These are phyloP conservation scores for Leccinum imitatum DNA, from an alignment of 768 basidiomycete species.

Conservation along the genomic window DNA sequence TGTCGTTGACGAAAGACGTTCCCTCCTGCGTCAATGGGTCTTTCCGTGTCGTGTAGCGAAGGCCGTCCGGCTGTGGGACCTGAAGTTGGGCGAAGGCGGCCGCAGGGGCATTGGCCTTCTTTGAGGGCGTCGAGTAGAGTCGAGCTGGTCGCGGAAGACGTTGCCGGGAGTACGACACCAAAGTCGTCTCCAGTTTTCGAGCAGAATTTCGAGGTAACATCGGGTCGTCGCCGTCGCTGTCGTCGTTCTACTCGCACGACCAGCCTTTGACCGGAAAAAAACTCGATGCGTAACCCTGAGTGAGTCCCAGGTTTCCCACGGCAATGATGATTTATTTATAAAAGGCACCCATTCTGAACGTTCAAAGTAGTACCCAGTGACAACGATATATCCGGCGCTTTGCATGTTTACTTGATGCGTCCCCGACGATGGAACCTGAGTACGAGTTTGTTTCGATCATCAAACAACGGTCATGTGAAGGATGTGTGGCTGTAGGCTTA, in stretches of 20 bases:
- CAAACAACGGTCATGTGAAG: no score
- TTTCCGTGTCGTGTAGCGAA: constrained; percentile 34
- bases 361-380: no score
- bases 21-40: constrained; percentile 21
- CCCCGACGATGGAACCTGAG: no score
- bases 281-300: not conserved
- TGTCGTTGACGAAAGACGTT: constrained; percentile 32
- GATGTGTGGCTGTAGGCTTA: no score
- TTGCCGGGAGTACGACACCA: constrained; percentile 62
- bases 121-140: constrained; percentile 67
- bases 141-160: constrained; percentile 67
- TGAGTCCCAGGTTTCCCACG: no score
- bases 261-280: constrained; percentile 4
- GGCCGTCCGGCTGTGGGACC: constrained; percentile 37
- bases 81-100: constrained; percentile 41
- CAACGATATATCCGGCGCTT: no score
- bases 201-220: constrained; percentile 34
- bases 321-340: no score
- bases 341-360: no score
- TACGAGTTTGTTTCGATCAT: no score
- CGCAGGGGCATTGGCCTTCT: constrained; percentile 53
- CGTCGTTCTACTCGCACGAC: constrained; percentile 20
- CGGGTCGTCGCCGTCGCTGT: not conserved
- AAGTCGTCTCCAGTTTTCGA: constrained; percentile 37
- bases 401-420: no score